Base-by-base conservation (phyloP, 495 filamentous ascomycete species). In the Cercophora scortea region DNA sequence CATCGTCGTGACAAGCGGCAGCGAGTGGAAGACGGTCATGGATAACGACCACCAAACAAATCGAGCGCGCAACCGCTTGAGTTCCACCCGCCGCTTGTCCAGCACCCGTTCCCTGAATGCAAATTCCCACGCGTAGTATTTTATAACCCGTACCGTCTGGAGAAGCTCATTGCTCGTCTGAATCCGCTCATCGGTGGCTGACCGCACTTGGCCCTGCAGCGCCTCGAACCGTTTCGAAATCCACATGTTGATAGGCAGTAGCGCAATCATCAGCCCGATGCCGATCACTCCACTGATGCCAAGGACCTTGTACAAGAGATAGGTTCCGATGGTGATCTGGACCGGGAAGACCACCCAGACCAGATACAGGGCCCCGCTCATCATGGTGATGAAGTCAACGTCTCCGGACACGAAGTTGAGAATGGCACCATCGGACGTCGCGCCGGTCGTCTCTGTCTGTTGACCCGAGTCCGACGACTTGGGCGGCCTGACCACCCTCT, bases 281-380 rank as follows among this genome's bases (percentile, higher is more conserved):
- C 53, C 53, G 45, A 45, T 39, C 46, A 55, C 46, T 3, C 40
- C 53, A 42, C 53, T 51, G 10, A 51, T 7, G 16, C 53, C 52
- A 6, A 54, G 46, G 45, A 38, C 42, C 40, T 19, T 10, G 41
- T 45, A 49, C n/a, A 54, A 46, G 39, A 54, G 32, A 38, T 15
- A 32, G 19, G 47, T 44, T 3, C 44, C 52, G 17, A 54, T 35
- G 45, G 47, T 8, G 25, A 54, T 49, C 43, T 54, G 52, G 33
- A 45, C 15, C 7, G 50, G 50, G 1, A 52, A 38, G 10, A 42
- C 35, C 25, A 38, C 50, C 50, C 50, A 52, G 41, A 52, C 25
- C 15, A 42, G 50, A n/a, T 52, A 38, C 1, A 38, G 10, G 36
- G 10, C 13, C 3, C 36, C 36, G 36, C 36, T 38, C 36, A 38